Evolutionary conservation across 2,329 filamentous ascomycete species (phyloP).

Genomic region (Aspergillus pseudotamarii): DNA sequence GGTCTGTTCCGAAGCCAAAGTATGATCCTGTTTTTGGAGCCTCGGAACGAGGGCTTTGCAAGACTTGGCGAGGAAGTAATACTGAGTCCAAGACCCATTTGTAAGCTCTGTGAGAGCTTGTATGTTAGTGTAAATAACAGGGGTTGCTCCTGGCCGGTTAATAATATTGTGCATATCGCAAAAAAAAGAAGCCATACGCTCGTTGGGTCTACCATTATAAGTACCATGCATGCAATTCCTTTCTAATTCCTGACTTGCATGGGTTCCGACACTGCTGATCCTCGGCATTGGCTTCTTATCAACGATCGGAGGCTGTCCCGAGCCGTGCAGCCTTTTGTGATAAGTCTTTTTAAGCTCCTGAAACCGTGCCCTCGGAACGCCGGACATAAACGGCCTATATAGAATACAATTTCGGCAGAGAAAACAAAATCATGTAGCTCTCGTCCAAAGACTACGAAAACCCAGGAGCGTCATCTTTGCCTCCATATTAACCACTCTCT

Average conservation of each 20-base stretch:
- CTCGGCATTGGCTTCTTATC: neutral
- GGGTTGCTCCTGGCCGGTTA: neutral
- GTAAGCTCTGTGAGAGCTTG: neutral
- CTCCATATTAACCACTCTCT: no score
- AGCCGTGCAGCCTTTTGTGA: no score
- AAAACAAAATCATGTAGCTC: no score
- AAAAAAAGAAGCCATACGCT: neutral
- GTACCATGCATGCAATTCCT: neutral
- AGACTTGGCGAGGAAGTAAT: neutral
- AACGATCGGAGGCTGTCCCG: neutral
- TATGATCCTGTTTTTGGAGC: neutral
- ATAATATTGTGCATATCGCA: neutral
- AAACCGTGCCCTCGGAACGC: no score
- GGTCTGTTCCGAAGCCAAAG: neutral
- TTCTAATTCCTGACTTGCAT: neutral
- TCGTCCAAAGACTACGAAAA: no score
- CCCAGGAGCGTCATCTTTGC: no score
- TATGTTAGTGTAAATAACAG: neutral
- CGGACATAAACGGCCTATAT: no score
- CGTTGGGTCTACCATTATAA: neutral
- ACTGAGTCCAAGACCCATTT: neutral
- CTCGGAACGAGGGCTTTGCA: neutral
- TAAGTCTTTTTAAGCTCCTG: no score
- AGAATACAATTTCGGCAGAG: no score
- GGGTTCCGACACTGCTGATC: no score